These are phyloP conservation scores for Fusarium luffae DNA, from an alignment of 2,329 filamentous ascomycete genomes.

Conservation along the genomic window DNA sequence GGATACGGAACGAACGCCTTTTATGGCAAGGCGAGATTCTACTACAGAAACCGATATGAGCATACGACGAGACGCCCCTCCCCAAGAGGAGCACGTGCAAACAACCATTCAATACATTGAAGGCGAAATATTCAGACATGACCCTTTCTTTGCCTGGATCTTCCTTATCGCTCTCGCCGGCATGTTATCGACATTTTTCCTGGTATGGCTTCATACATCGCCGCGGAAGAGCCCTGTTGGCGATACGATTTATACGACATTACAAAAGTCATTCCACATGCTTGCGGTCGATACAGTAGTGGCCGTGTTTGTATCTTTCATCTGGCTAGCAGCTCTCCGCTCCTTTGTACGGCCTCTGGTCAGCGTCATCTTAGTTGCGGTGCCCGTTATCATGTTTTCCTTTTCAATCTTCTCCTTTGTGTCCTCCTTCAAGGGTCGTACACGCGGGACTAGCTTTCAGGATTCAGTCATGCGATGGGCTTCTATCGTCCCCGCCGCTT, in stretches of 20 bases:
- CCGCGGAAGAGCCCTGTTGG: constrained; percentile 78
- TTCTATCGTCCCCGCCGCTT: constrained; percentile 78
- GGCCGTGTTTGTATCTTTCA: constrained; percentile 84
- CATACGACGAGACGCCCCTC: constrained; percentile 51
- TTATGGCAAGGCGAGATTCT: constrained; percentile 56
- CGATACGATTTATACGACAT: constrained; percentile 92
- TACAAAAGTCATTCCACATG: constrained; percentile 88
- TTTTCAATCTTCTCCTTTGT: constrained; percentile 94
- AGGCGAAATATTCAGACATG: constrained; percentile 80
- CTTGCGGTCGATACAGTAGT: constrained; percentile 91
- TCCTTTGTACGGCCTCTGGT: constrained; percentile 91
- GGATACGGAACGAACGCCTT: constrained; percentile 52
- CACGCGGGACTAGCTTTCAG: constrained; percentile 81
- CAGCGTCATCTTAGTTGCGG: constrained; percentile 80
- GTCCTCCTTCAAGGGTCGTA: constrained; percentile 83
- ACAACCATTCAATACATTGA: constrained; percentile 66
- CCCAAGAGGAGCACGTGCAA: constrained; percentile 50
- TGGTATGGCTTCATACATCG: constrained; percentile 90
- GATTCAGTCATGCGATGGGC: constrained; percentile 91
- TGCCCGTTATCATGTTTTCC: constrained; percentile 86
- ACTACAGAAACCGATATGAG: constrained; percentile 62
- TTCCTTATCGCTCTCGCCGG: constrained; percentile 87
- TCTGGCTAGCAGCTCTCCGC: constrained; percentile 89
- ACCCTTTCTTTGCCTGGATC: constrained; percentile 90
- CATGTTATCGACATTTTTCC: constrained; percentile 86